Evolutionary conservation across 208 protist genomes (phyloP), one percentile per base, ranked within the genome.

Genomic region (Trichomonas gallinae): DNA sequence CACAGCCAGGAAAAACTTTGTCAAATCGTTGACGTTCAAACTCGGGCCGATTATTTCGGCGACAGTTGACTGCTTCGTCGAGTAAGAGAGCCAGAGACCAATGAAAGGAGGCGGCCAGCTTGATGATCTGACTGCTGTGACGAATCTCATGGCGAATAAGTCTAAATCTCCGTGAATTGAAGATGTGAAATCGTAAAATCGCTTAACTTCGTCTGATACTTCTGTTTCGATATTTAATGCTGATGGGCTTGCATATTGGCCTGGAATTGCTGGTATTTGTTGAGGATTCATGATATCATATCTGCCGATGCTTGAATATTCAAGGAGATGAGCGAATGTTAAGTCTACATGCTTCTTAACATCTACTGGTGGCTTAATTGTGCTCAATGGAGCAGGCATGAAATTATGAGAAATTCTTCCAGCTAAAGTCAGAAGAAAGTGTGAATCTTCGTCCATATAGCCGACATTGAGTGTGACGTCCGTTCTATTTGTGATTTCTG

Each of bases 141-240:
- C 17, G 51, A 49, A 93, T 93, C 87, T 42, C 3, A 51, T 2
- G 0, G 40, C 87, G 51, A 93, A 93, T 26, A 93, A 31, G 15
- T 93, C 87, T n/a, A 93, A 48, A 93, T 93, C 87, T 58, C 46
- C 44, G n/a, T 51, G 44, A 93, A 93, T 36, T 85, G 81, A 85
- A 11, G 31, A 85, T n/a, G 58, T n/a, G 3, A 72, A 31, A 31
- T 72, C 58, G 26, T n/a, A n/a, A 0, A 85, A 85, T 38, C 46
- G 26, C 38, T 48, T 93, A 6, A 51, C 13, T 38, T 93, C 15
- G 13, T 89, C 34, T 31, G 38, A 44, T 31, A 89, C 31, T 48
- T 51, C 26, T 38, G 6, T 1, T 51, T 93, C 44, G 17, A 48
- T 34, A 38, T 48, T 93, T 38, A 93, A 51, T 58, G 87, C 87